Conservation (phyloP, 164 flowering plant genomes). For the Tetrastigma voinierianum region DNA sequence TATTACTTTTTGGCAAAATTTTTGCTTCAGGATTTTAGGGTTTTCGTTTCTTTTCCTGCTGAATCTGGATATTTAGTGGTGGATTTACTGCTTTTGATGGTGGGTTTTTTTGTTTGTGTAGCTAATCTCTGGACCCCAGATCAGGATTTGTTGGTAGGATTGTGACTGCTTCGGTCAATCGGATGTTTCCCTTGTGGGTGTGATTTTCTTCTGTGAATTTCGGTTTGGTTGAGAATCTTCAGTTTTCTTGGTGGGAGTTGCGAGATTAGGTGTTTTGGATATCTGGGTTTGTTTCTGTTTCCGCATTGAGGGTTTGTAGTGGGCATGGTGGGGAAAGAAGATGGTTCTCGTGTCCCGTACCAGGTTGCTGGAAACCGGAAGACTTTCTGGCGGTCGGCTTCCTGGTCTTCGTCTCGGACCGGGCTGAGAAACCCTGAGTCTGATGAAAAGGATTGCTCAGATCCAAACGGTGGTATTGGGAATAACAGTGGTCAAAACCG, state of each 20-base stretch:
- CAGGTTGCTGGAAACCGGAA: conserved; percentile 41
- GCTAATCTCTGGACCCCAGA: neutral
- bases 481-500: conserved; percentile 29
- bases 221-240: neutral
- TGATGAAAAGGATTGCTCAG: conserved; percentile 34
- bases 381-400: conserved; percentile 74
- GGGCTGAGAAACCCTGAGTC: conserved; percentile 30
- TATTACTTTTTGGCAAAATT: neutral
- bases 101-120: too few species aligned
- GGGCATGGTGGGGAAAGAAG: conserved; percentile 70
- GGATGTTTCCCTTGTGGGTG: neutral
- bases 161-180: neutral
- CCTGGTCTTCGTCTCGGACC: conserved; percentile 78
- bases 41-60: too few species aligned
- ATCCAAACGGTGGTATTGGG: conserved; percentile 28
- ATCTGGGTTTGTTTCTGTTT: conserved; percentile 10
- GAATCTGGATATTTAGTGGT: too few species aligned
- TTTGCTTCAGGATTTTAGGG: neutral
- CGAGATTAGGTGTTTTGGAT: neutral
- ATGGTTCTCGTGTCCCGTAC: conserved; percentile 37
- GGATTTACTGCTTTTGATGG: too few species aligned
- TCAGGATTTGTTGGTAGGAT: conserved; percentile 3
- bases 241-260: neutral
- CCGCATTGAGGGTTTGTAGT: conserved; percentile 7
- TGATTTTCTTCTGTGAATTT: conserved; percentile 4